Base-by-base conservation (phyloP, 371 early-diverging fungal species). In the Lichtheimia ramosa region DNA sequence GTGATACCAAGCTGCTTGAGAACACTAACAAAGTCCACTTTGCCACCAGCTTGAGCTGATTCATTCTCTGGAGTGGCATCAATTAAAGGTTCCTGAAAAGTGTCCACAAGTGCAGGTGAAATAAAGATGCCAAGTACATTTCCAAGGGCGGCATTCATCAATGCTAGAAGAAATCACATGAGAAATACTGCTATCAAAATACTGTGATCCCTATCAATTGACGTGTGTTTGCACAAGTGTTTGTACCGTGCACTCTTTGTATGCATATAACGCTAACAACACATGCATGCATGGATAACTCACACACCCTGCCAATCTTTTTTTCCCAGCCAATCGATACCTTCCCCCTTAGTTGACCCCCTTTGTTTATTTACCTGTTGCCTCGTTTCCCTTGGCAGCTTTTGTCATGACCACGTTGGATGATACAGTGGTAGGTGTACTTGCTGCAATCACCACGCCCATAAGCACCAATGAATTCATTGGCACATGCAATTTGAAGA, bases 351-450 rank as follows among this genome's bases (percentile, higher is more conserved):
- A 34, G 3, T 6, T 34, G 34, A 4, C 6, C 34, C 34, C 34
- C 34, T 34, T 34, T 34, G 34, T 34, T 8, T 27, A 28, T 42
- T 34, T 74, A 78, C 78, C 78, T 39, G 79, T 75, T 20, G 90
- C 85, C 61, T 89, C 90, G 54, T 86, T 89, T 25, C 92, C 92
- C 21, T 72, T 62, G 0, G 90, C 88, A 57, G 85, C 84, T 64
- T 85, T 84, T 12, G 92, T 91, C 90, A 90, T 90, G 62, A 90
- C 83, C 4, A 89, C 89, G 64, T 90, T 90, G 15, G 92, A 90
- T 5, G 89, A 87, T 46, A 91, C 87, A 8, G 92, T 91, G 0
- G 92, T 90, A 0, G 92, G 92, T 1, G 87, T 88, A 16, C 85
- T 80, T 14, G 83, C 82, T 41, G 87, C 83, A 52, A 90, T 84